Base-by-base conservation (phyloP, 768 basidiomycete genomes). In the Filobasidium floriforme region DNA sequence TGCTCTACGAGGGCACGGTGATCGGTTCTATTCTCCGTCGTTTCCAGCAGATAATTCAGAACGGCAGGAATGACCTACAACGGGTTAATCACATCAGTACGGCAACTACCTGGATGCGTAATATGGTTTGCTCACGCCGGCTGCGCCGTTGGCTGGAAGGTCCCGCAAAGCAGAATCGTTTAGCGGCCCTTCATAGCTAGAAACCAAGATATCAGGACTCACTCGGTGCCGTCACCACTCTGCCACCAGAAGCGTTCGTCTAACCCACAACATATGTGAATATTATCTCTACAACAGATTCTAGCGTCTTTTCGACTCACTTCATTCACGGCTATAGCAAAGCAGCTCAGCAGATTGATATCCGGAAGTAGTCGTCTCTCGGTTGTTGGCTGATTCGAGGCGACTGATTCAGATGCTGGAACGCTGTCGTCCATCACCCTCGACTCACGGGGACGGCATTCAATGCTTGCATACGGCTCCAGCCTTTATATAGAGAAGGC, bases 261-360 rank as follows among this genome's bases (percentile, higher is more conserved):
- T 69, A 19, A 14, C 6, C 15, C 18, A 18, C 6, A 19, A 37
- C 3, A 37, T n/a, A n/a, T n/a, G n/a, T n/a, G n/a, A n/a, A n/a
- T n/a, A n/a, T n/a, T n/a, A n/a, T n/a, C n/a, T n/a, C n/a, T n/a
- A n/a, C n/a, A n/a, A n/a, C n/a, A n/a, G n/a, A n/a, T n/a, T n/a
- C n/a, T n/a, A n/a, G n/a, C n/a, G n/a, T n/a, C n/a, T n/a, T n/a
- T n/a, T n/a, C n/a, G 29, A 41, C 73, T 96, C 14, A 94, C 92
- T 64, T 96, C 93, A 73, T 94, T 94, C 14, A 71, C 76, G 1
- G 74, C 74, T 18, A 92, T 93, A 1, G 92, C 93, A 77, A 96
- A 97, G 68, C 90, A 90, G 1, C 88, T 89, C 67, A 98, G 80
- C 74, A 92, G 93, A 74, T 98, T 92, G 79, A 98, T 86, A 0